phyloP scores from a whole-genome alignment of 108 stramenopile species.

The Stephanodiscus minutulus region DNA sequence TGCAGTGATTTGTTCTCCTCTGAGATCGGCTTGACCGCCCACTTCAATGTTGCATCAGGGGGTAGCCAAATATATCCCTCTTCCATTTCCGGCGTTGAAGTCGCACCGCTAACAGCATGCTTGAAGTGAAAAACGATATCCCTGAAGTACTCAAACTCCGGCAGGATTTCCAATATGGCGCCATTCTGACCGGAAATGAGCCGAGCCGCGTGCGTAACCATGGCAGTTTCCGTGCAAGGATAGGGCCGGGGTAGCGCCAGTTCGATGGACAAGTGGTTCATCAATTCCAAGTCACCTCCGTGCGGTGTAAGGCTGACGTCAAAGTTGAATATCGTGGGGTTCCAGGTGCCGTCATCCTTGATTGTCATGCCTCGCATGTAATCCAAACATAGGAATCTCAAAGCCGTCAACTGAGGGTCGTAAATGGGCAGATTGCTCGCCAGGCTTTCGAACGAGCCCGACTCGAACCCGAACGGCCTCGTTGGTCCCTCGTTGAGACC shows the following conservation, averaged over 20 bases:
- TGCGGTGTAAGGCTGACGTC: conserved; percentile 73
- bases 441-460: conserved; percentile 93
- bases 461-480: conserved; percentile 93
- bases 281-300: conserved; percentile 79
- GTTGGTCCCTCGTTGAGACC: conserved; percentile 95
- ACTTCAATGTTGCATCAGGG: conserved; percentile 82
- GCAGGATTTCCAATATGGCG: conserved; percentile 91
- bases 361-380: conserved; percentile 86
- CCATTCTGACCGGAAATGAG: conserved; percentile 83
- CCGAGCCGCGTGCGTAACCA: conserved; percentile 69
- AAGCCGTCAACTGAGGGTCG: conserved; percentile 82
- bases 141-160: conserved; percentile 97
- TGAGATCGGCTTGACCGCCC: conserved; percentile 64
- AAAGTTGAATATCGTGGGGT: conserved; percentile 90
- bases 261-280: conserved; percentile 83
- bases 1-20: conserved; percentile 66
- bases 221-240: conserved; percentile 64
- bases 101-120: conserved; percentile 78
- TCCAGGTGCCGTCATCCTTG: conserved; percentile 67
- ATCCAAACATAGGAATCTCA: conserved; percentile 93
- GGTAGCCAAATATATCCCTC: conserved; percentile 79
- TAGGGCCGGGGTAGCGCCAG: conserved; percentile 78
- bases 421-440: conserved; percentile 93
- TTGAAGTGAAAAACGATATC: conserved; percentile 97
- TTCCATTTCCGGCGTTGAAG: conserved; percentile 70